These are phyloP conservation scores for Eustoma russellianum DNA, from an alignment of 257 asterid genomes.

Conservation along the genomic window DNA sequence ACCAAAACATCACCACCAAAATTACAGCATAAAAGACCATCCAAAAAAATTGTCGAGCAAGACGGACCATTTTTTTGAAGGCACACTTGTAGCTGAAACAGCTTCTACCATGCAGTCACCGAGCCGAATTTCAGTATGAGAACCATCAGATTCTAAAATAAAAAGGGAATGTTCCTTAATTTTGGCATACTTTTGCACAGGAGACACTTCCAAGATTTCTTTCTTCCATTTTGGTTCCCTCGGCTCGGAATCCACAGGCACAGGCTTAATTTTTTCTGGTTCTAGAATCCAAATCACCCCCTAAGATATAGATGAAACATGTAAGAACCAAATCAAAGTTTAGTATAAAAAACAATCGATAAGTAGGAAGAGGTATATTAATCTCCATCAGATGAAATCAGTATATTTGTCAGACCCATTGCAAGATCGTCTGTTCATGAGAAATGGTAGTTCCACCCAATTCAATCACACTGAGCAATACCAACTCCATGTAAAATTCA, in stretches of 20 bases:
- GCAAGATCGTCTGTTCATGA: neutral
- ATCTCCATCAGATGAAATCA: no score
- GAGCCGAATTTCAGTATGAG: slow-evolving; percentile 52
- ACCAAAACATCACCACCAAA: no score
- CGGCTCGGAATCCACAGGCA: slow-evolving; percentile 33
- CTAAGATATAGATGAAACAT: slow-evolving; percentile 21
- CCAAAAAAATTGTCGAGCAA: no score
- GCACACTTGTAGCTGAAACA: slow-evolving; percentile 69
- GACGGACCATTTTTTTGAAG: slow-evolving; percentile 72
- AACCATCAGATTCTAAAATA: slow-evolving; percentile 59
- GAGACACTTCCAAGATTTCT: slow-evolving; percentile 64
- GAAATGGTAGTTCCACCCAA: no score
- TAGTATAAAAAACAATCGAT: neutral
- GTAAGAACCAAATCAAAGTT: no score
- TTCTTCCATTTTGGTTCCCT: slow-evolving; percentile 55
- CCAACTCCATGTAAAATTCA: no score
- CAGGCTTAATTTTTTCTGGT: slow-evolving; percentile 57
- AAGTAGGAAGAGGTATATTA: neutral
- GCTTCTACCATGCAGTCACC: slow-evolving; percentile 62
- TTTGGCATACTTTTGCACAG: slow-evolving; percentile 54
- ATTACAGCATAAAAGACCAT: no score
- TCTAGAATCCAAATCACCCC: slow-evolving; percentile 74
- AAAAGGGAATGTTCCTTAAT: slow-evolving; percentile 47
- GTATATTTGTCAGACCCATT: neutral
- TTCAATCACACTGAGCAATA: no score